phyloP scores from a whole-genome alignment of 352 stramenopile species.

The Peronospora destructor region DNA sequence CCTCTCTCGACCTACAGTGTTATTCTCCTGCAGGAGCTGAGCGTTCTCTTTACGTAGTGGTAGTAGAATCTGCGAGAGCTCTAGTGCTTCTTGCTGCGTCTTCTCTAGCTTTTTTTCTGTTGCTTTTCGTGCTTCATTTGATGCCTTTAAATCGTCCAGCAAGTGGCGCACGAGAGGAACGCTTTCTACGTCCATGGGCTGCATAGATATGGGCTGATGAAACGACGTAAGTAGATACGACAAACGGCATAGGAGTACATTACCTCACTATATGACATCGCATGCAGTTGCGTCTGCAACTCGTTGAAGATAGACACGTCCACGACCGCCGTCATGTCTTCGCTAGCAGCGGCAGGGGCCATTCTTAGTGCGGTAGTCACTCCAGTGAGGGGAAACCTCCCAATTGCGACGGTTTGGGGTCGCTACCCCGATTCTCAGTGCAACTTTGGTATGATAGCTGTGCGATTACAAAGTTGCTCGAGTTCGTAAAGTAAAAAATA shows the following conservation, averaged over 20 bases:
- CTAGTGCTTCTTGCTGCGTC: constrained; percentile 49
- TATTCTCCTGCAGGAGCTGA: constrained; percentile 66
- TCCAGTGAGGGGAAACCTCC: constrained; percentile 4
- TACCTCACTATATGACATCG: constrained; percentile 56
- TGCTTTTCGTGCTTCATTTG: constrained; percentile 13
- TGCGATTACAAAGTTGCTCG: no score
- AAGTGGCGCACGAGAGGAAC: constrained; percentile 47
- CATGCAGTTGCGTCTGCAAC: constrained; percentile 48
- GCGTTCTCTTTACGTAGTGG: constrained; percentile 75
- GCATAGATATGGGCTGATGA: background rate
- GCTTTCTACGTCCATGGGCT: constrained; percentile 59
- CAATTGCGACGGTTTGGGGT: background rate
- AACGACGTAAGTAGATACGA: background rate
- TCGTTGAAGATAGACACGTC: constrained; percentile 49
- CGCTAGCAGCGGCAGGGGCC: constrained; percentile 23
- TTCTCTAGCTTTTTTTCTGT: constrained; percentile 44
- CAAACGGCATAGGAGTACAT: background rate
- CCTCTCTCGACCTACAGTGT: constrained; percentile 46
- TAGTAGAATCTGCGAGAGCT: constrained; percentile 60
- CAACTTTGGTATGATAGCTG: no score
- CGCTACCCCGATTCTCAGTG: no score
- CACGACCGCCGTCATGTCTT: constrained; percentile 33
- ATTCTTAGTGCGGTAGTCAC: constrained; percentile 19
- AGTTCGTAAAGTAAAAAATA: no score
- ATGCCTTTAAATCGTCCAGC: constrained; percentile 47